Base-by-base conservation (phyloP, 495 filamentous ascomycete species). In the Amphirosellinia nigrospora region DNA sequence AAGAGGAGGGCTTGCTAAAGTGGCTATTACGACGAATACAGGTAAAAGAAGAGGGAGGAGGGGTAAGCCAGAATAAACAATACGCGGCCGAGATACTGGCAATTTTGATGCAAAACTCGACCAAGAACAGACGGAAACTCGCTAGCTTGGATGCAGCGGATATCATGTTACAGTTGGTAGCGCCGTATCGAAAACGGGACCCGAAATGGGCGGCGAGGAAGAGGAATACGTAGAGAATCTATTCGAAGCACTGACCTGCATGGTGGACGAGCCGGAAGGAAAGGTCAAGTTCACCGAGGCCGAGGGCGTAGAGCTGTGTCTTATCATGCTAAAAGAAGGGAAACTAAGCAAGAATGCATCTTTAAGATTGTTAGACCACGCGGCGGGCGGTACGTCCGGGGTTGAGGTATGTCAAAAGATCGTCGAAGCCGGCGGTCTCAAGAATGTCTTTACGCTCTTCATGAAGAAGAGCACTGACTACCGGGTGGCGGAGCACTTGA, bases 191-290 rank as follows among this genome's bases (percentile, higher is more conserved):
- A 23, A 93, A 92, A 80, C 88, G 89, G 36, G 96, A 99, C 73
- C 96, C 0, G 85, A 85, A 30, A 96, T 93, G 75, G 93, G 93
- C 39, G 91, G 91, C 9, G 90, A 95, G 58, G 96, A 98, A 74
- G 94, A 97, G 78, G 96, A 98, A 79, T 97, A 91, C 77, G 90
- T 96, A 60, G 94, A 97, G 78, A 97, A 98, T 70, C 65, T 97
- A 34, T 99, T 98, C 74, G 94, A 96, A 74, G 86, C 89, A 38
- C 74, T 97, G 32, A 92, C 91, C 9, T 95, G 92, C 74, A 78
- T 96, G 3, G 92, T 92, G 0, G 92, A 96, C 75, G 90, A 93
- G 66, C 74, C 84, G 3, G 82, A 84, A 30, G 94, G 94, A 8
- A 98, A 98, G 73, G 77, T 79, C 11, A 93, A 92, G 68, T 97